phyloP scores from a whole-genome alignment of 2,329 filamentous ascomycete species.

The Boeremia exigua region DNA sequence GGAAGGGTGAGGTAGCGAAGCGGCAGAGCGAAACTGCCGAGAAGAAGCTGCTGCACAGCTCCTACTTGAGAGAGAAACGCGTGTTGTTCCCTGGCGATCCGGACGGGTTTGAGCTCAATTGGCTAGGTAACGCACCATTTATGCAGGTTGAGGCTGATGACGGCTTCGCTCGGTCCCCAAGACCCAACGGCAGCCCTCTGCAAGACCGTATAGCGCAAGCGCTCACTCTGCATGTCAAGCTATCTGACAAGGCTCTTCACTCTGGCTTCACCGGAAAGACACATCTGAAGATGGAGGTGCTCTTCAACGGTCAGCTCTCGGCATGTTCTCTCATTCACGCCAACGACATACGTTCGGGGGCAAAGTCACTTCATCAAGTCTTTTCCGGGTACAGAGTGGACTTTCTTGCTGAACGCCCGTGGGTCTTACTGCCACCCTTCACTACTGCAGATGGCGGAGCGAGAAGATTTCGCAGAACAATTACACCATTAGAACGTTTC shows the following conservation, averaged over 20 bases:
- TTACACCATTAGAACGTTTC: slow-evolving; percentile 43
- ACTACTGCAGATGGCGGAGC: slow-evolving; percentile 31
- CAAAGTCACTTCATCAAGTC: slow-evolving; percentile 29
- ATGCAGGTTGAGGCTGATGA: slow-evolving; percentile 36
- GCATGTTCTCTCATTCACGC: slow-evolving; percentile 37
- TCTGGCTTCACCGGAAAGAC: slow-evolving; percentile 31
- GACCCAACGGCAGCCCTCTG: not conserved
- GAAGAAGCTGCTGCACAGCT: slow-evolving; percentile 24
- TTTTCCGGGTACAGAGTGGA: slow-evolving; percentile 51
- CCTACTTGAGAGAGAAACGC: slow-evolving; percentile 30
- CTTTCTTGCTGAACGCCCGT: slow-evolving; percentile 52
- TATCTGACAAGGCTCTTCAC: slow-evolving; percentile 41
- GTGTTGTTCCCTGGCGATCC: slow-evolving; percentile 37
- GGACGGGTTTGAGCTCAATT: slow-evolving; percentile 32
- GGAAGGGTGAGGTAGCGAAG: slow-evolving; percentile 31
- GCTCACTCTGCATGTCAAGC: slow-evolving; percentile 39
- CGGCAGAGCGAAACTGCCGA: slow-evolving; percentile 29
- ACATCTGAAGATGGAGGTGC: slow-evolving; percentile 56
- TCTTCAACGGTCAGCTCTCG: slow-evolving; percentile 54
- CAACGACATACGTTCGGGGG: slow-evolving; percentile 26
- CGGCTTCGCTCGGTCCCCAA: not conserved
- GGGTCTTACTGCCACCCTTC: slow-evolving; percentile 47
- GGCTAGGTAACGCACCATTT: slow-evolving; percentile 40
- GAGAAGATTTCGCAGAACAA: slow-evolving; percentile 9
- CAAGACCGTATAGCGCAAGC: slow-evolving; percentile 19